Percentiles rank a stretch among this genome's conserved stretches.
Evolutionary conservation across 2,329 filamentous ascomycete species (phyloP).

Genomic region (Aspergillus udagawae): DNA sequence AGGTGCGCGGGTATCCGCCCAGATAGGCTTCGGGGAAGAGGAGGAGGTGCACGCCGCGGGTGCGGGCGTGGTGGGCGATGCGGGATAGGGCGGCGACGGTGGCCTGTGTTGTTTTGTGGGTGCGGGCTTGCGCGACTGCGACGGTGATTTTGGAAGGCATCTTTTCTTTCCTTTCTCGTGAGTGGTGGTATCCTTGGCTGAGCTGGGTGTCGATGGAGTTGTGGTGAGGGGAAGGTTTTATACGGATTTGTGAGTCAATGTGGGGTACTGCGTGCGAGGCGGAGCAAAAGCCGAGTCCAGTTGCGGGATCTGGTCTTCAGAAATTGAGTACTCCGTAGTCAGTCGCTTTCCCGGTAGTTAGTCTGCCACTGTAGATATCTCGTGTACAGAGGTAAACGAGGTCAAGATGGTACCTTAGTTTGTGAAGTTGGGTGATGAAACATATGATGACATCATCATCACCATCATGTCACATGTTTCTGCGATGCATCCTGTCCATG

Average conservation of each 20-base stretch:
- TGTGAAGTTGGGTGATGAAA: no score
- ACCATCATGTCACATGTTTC: no score
- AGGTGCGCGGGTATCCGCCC: constrained; percentile 83
- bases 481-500: no score
- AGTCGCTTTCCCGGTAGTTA: background rate
- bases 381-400: background rate
- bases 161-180: no score
- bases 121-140: constrained; percentile 46
- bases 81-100: constrained; percentile 65
- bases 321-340: no score
- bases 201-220: background rate
- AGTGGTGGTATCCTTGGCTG: no score
- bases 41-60: constrained; percentile 60
- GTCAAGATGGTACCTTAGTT: no score
- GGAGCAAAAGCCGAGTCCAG: background rate
- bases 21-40: constrained; percentile 91
- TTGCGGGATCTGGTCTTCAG: no score
- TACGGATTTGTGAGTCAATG: no score
- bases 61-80: constrained; percentile 63
- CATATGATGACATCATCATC: background rate
- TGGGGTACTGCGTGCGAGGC: background rate
- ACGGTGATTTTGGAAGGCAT: constrained; percentile 43
- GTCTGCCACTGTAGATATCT: background rate
- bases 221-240: background rate
- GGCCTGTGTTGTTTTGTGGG: constrained; percentile 38